Base-by-base conservation (phyloP, 2,329 filamentous ascomycete genomes). In the Fusarium fracticaudum region DNA sequence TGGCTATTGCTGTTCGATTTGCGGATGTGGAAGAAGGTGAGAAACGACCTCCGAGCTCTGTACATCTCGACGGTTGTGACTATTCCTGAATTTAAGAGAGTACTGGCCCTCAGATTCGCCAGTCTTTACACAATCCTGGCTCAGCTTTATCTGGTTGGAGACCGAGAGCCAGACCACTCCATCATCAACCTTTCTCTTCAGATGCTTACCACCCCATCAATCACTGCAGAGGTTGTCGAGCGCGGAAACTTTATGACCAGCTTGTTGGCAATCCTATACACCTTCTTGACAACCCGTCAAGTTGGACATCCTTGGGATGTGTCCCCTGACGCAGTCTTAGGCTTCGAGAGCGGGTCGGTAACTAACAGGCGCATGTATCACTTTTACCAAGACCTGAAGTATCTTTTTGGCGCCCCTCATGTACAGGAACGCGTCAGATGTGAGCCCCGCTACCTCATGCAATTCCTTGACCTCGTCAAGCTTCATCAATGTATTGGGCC, bases 171-270 rank as follows among this genome's bases (percentile, higher is more conserved):
- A 6, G 96, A 99, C 79, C 96, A 98, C 82, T 98, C 96, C 17
- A 98, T 99, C 80, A 98, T 99, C 86, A 98, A 98, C 80, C 90
- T 99, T 43, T 98, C 96, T 9, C 86, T 98, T 37, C 96, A 99
- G 80, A 97, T 99, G 90, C 86, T 99, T 71, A 99, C 96, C 0
- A 98, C 96, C 0, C 95, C 96, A 4, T 97, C 96, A 0, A 98
- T 99, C 75, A 98, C 96, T 0, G 93, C 95, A 50, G 97, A 99
- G 83, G 93, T 98, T 57, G 94, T 99, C 14, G 94, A 98, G 78
- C 90, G 95, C 51, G 96, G 95, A 35, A 99, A 99, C 81, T 99
- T 99, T 80, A 86, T 99, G 74, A 98, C 95, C 14, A 98, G 94
- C 76, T 87, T 99, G 44, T 93, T 98, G 89, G 95, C 96, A 20